A percentile compares a stretch with the other conserved stretches of the same genome.
phyloP scores from a whole-genome alignment of 106 monocot genomes.

The Hemerocallis citrina region DNA sequence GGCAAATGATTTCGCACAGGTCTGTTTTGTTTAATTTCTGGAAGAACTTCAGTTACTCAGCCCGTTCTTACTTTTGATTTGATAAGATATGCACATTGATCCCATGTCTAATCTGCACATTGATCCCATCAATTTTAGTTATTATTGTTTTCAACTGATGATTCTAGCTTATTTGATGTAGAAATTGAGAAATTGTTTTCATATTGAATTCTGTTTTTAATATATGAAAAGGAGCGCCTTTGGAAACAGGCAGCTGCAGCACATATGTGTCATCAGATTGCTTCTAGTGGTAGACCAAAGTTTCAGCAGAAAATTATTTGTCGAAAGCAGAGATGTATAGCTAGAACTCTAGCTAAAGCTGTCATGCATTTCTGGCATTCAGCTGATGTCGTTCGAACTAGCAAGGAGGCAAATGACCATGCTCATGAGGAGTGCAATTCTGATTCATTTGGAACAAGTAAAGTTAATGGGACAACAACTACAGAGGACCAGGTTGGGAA shows the following conservation, averaged over 20 bases:
- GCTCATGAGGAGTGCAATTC: conserved; percentile 9
- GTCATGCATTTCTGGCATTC: conserved; percentile 79
- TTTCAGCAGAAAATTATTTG: conserved; percentile 38
- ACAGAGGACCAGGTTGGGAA: conserved; percentile 43
- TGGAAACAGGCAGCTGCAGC: conserved; percentile 87
- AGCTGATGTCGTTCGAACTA: conserved; percentile 19
- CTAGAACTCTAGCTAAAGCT: conserved; percentile 49
- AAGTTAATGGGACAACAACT: conserved; percentile 12
- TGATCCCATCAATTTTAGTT: background rate
- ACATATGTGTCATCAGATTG: conserved; percentile 43
- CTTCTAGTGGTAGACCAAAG: conserved; percentile 30
- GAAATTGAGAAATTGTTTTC: background rate
- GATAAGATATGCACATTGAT: background rate
- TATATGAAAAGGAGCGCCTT: conserved; percentile 54
- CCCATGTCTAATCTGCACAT: background rate
- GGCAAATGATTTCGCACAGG: conserved; percentile 99
- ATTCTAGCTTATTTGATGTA: background rate
- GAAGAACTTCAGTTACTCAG: background rate
- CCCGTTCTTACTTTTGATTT: background rate
- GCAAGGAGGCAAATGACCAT: conserved; percentile 3
- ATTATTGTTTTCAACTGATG: too few relatives aligned
- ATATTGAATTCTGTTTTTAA: background rate
- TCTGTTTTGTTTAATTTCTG: conserved; percentile 26
- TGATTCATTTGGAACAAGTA: conserved; percentile 5
- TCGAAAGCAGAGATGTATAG: conserved; percentile 43